A percentile compares a stretch with the other conserved stretches of the same genome.
phyloP scores from a whole-genome alignment of 805 yeast genomes.

The Candida verbasci region DNA sequence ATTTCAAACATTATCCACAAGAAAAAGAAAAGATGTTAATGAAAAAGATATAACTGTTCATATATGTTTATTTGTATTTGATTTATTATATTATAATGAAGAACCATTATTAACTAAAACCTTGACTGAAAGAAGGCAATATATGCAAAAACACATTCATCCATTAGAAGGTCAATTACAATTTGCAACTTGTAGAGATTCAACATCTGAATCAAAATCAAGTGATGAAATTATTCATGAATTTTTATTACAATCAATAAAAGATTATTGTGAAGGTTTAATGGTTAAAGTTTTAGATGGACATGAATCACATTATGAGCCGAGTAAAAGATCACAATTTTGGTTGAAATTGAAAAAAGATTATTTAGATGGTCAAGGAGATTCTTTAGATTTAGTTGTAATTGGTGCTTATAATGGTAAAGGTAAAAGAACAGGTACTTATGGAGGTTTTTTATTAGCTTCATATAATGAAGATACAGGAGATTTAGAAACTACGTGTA shows the following conservation, averaged over 20 bases:
- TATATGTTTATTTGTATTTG: conserved; percentile 91
- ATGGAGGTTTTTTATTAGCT: conserved; percentile 91
- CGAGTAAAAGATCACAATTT: conserved; percentile 89
- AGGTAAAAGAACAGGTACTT: conserved; percentile 92
- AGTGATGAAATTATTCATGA: conserved; percentile 64
- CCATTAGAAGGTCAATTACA: conserved; percentile 73
- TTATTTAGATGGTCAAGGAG: conserved; percentile 92
- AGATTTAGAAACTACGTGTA: conserved; percentile 92
- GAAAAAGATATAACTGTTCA: conserved; percentile 83
- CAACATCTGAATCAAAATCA: conserved; percentile 63
- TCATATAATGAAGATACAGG: conserved; percentile 88
- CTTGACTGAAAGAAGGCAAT: conserved; percentile 63
- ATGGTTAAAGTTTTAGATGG: conserved; percentile 92
- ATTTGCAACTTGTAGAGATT: conserved; percentile 71
- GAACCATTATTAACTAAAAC: conserved; percentile 64
- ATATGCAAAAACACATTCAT: conserved; percentile 52
- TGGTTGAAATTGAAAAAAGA: conserved; percentile 96
- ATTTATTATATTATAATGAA: conserved; percentile 70
- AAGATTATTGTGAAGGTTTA: conserved; percentile 89
- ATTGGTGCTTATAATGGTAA: conserved; percentile 91
- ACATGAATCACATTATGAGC: conserved; percentile 79
- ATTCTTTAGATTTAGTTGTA: conserved; percentile 88
- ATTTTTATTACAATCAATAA: conserved; percentile 84
- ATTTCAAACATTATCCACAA: conserved; percentile 86
- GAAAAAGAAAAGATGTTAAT: conserved; percentile 91